Percentiles rank a stretch among this genome's conserved stretches.
Evolutionary conservation across 2,329 filamentous ascomycete species (phyloP).

Genomic region (Scopulariopsis brevicaulis): DNA sequence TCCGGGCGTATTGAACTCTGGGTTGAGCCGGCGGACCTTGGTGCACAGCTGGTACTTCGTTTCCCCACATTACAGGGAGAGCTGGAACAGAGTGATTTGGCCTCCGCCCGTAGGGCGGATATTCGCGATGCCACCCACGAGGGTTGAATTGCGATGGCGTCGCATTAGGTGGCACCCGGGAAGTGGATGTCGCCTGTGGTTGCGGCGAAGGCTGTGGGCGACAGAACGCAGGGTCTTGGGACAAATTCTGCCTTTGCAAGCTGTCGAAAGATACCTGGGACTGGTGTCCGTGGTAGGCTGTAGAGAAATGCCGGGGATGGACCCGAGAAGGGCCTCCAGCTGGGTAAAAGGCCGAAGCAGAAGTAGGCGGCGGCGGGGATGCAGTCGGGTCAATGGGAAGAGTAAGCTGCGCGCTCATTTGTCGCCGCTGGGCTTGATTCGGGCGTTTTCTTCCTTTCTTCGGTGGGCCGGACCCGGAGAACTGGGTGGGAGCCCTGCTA

Average conservation of each 20-base stretch:
- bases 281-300: background rate
- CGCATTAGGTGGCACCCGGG: background rate
- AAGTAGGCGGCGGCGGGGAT: slow-evolving; percentile 7
- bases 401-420: slow-evolving; percentile 48
- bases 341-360: background rate
- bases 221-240: background rate
- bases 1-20: background rate
- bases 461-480: slow-evolving; percentile 7
- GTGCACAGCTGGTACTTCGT: background rate
- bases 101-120: background rate
- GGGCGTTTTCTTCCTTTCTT: slow-evolving; percentile 34
- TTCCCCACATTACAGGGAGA: background rate
- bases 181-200: background rate
- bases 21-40: background rate
- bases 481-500: background rate
- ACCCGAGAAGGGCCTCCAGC: background rate
- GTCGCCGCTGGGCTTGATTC: slow-evolving; percentile 52
- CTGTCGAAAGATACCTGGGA: background rate
- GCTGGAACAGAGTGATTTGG: background rate
- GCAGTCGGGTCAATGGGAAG: slow-evolving; percentile 39
- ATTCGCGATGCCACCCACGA: background rate
- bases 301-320: background rate
- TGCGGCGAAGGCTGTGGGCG: background rate
- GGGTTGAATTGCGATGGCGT: background rate
- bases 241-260: background rate